phyloP scores from a whole-genome alignment of 306 rosid genomes.

The Citrullus mucosospermus region DNA sequence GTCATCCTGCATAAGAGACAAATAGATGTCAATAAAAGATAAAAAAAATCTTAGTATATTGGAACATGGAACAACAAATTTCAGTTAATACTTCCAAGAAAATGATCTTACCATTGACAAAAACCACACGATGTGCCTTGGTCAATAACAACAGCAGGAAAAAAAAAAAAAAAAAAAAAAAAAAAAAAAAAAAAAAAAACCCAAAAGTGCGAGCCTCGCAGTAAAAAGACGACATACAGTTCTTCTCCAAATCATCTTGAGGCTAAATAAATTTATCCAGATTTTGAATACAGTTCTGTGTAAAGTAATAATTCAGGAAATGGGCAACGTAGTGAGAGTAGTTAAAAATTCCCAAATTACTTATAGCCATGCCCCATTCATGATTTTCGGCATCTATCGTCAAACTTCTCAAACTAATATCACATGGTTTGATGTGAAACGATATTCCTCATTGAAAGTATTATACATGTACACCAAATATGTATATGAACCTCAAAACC shows the following conservation, averaged over 20 bases:
- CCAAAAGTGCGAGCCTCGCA: not conserved
- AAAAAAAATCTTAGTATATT: not conserved
- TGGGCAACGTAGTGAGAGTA: not conserved
- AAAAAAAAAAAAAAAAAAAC: too few relatives aligned
- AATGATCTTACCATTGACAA: not conserved
- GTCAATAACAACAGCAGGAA: not conserved
- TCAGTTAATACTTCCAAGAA: not conserved
- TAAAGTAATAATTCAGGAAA: not conserved
- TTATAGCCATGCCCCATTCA: not conserved
- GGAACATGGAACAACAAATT: not conserved
- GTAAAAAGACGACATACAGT: not conserved
- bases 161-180: not conserved
- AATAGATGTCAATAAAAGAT: not conserved
- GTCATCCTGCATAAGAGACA: conserved; percentile 5
- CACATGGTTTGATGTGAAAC: not conserved
- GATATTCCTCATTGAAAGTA: not conserved
- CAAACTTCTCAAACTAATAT: not conserved
- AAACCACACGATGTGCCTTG: not conserved
- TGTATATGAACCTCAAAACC: not conserved
- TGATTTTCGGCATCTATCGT: not conserved
- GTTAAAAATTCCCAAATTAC: not conserved
- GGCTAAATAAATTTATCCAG: not conserved
- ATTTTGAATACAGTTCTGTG: not conserved
- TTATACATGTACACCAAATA: not conserved
- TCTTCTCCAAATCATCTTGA: not conserved